Percentiles rank a stretch among this genome's conserved stretches.
These are phyloP conservation scores for Claviceps purpurea DNA, from an alignment of 2,329 filamentous ascomycete genomes.

Conservation along the genomic window DNA sequence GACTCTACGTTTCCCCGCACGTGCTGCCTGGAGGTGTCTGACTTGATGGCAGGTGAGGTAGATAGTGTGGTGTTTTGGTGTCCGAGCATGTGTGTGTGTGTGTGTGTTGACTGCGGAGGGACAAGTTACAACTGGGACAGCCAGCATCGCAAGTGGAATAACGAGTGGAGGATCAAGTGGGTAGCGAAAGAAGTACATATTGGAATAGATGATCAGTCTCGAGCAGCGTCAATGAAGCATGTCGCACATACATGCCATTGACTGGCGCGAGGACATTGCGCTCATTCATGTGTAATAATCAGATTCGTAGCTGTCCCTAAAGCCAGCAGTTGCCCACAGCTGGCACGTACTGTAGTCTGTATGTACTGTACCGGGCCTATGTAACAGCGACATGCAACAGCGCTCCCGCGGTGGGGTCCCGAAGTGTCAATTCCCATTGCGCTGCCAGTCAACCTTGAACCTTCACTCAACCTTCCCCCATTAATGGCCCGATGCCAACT, in stretches of 20 bases:
- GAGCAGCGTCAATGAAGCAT: no score
- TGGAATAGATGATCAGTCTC: no score
- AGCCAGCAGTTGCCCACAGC: not conserved
- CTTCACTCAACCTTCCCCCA: not conserved
- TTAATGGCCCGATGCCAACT: not conserved
- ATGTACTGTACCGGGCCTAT: no score
- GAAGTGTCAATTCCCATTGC: no score
- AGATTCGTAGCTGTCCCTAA: not conserved
- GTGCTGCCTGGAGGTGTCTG: slow-evolving; percentile 5
- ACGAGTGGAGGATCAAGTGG: no score
- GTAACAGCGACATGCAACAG: no score
- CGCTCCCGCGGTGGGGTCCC: no score
- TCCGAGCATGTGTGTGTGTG: not conserved
- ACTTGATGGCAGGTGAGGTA: not conserved
- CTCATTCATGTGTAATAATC: not conserved
- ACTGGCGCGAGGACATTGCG: no score
- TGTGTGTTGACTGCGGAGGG: not conserved
- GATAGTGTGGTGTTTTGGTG: not conserved
- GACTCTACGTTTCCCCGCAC: slow-evolving; percentile 10
- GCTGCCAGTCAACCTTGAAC: not conserved
- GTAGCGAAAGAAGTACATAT: no score
- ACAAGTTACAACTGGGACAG: not conserved
- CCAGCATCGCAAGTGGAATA: no score
- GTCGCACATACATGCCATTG: no score
- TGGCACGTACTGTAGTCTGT: not conserved